Evolutionary conservation across 2,329 filamentous ascomycete species (phyloP).

Genomic region (Penicillium janthinellum): DNA sequence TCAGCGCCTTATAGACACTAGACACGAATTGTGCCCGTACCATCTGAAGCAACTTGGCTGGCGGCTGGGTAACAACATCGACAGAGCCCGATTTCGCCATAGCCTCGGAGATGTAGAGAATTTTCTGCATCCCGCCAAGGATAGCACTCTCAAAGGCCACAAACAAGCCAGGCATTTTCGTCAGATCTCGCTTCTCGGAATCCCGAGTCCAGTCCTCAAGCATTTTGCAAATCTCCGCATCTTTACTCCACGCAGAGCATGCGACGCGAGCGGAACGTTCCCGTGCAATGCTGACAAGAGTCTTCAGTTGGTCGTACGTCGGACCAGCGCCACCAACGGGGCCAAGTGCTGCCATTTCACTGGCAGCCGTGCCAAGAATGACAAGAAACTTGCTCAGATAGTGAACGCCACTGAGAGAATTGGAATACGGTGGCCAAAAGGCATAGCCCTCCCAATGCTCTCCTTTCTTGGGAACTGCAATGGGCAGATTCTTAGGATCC

Average conservation of each 20-base stretch:
- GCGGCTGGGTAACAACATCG: slow-evolving; percentile 81
- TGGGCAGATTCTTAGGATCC: slow-evolving; percentile 74
- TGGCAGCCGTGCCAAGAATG: slow-evolving; percentile 81
- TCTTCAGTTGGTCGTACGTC: slow-evolving; percentile 71
- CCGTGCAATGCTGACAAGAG: slow-evolving; percentile 73
- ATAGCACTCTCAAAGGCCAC: slow-evolving; percentile 81
- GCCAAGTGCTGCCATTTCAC: slow-evolving; percentile 76
- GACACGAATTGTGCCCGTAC: slow-evolving; percentile 90
- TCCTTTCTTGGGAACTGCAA: slow-evolving; percentile 74
- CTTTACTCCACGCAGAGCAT: slow-evolving; percentile 88
- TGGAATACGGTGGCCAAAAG: slow-evolving; percentile 93
- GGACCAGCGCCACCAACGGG: slow-evolving; percentile 61
- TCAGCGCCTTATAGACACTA: slow-evolving; percentile 89
- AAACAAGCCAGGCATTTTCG: slow-evolving; percentile 86
- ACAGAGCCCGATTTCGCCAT: slow-evolving; percentile 71
- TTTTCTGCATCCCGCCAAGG: slow-evolving; percentile 87
- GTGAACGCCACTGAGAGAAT: slow-evolving; percentile 87
- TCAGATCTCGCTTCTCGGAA: slow-evolving; percentile 79
- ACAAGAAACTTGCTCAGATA: slow-evolving; percentile 82
- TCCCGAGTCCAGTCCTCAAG: slow-evolving; percentile 93
- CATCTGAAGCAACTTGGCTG: slow-evolving; percentile 84
- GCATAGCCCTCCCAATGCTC: slow-evolving; percentile 91
- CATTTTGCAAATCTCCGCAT: slow-evolving; percentile 88
- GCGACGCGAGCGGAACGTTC: slow-evolving; percentile 85
- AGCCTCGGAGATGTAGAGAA: slow-evolving; percentile 87